Evolutionary conservation across 192 early-diverging fungal genomes (phyloP), one percentile per base, ranked within the genome.

Genomic region (Gorgonomyces haynaldii): DNA sequence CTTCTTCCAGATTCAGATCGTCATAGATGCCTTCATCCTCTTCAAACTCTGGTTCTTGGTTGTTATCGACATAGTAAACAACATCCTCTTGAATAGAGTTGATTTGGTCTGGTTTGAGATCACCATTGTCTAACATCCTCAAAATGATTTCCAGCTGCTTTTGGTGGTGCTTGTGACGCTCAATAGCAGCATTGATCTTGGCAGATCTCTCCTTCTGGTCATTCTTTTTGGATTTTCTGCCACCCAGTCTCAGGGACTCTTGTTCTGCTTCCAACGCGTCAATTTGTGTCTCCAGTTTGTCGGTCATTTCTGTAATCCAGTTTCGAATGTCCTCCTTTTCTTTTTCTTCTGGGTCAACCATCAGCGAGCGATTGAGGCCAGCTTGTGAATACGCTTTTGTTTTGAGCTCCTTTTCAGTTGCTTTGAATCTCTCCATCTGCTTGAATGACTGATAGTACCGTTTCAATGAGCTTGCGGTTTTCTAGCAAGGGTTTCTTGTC

Each of bases 381-480:
- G 95, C 95, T 64, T 93, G 88, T 22, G 93, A 96, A 59, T 82
- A 98, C 2, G 95, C 93, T 58, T 98, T 98, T 36, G 92, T 93
- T 64, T 98, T 98, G 73, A 98, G 88, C 61, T 96, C 95, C 61
- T 93, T 94, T 57, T 98, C 95, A 27, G 81, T 81, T 4, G 88
- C 89, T 69, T 98, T 98, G 74, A 98, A 98, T 54, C 77, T 78
- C 58, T 98, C 95, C 95, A 98, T 98, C 81, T 96, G 89, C 82
- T 86, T 64, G 16, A 7, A 10, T 43, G 6, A 13, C 7, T 2
- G 3, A n/a, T 2, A 16, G 9, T 52, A 86, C 83, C 64, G 67
- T 62, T 58, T 98, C 95, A 55, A 98, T 98, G 3, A 91, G 76
- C 55, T 87, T 86, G 53, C 95, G 74, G 49, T 90, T 92, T 16